A percentile compares a stretch with the other conserved stretches of the same genome.
Conservation (phyloP, 108 stramenopile species). For the Tribonema minus region DNA sequence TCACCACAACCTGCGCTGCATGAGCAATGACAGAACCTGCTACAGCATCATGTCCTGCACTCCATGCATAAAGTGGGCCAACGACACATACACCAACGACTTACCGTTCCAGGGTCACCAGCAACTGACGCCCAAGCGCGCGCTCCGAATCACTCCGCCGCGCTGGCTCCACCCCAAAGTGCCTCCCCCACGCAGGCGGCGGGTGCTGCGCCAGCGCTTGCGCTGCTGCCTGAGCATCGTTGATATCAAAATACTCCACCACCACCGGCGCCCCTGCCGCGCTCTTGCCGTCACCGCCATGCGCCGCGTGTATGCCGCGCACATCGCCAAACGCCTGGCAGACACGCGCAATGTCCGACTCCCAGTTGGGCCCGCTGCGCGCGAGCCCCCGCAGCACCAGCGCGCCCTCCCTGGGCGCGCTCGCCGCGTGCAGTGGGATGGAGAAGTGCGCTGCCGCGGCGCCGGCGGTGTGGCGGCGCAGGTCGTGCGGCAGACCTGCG, state of each 20-base stretch:
- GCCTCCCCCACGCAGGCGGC: conserved; percentile 26
- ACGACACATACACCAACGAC: too few relatives aligned
- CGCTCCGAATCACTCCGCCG: conserved; percentile 15
- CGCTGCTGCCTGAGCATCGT: conserved; percentile 33
- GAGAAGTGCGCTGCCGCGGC: conserved; percentile 43
- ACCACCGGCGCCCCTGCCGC: too few relatives aligned
- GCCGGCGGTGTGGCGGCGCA: neutral
- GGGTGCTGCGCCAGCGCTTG: conserved; percentile 20
- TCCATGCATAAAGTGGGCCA: too few relatives aligned
- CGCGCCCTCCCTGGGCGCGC: conserved; percentile 34
- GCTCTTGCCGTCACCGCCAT: too few relatives aligned
- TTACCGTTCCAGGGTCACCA: conserved; percentile 12
- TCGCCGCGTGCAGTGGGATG: conserved; percentile 38
- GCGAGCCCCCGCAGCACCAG: conserved; percentile 26
- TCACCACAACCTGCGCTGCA: too few relatives aligned
- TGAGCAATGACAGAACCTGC: too few relatives aligned
- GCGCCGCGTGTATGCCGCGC: neutral
- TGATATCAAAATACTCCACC: conserved; percentile 43
- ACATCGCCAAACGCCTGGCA: conserved; percentile 37
- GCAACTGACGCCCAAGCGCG: conserved; percentile 30
- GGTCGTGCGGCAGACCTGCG: conserved; percentile 12
- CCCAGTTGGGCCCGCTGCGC: conserved; percentile 1
- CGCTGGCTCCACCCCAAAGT: conserved; percentile 22
- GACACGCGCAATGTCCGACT: conserved; percentile 26
- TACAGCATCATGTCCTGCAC: too few relatives aligned